These are phyloP conservation scores for Naganishia friedmannii DNA, from an alignment of 768 basidiomycete species.

Conservation along the genomic window DNA sequence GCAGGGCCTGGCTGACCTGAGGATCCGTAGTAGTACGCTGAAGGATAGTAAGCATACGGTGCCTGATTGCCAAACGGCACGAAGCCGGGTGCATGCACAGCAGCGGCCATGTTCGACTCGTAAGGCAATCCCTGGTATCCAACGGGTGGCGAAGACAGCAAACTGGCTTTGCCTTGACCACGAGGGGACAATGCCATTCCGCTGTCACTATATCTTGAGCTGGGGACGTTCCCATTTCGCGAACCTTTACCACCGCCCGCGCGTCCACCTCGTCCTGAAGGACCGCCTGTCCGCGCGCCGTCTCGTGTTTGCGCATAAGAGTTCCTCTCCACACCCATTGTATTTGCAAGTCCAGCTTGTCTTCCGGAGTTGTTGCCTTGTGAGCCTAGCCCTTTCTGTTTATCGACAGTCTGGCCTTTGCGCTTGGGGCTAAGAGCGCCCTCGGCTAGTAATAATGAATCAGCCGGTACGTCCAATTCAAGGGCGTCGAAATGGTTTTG, in stretches of 20 bases:
- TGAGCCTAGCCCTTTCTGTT: constrained; percentile 1
- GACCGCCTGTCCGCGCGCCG: neutral
- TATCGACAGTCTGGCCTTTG: neutral
- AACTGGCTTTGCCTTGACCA: neutral
- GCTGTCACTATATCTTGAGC: constrained; percentile 9
- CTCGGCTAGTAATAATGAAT: neutral
- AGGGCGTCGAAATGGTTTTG: neutral
- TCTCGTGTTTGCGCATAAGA: neutral
- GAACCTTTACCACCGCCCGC: neutral
- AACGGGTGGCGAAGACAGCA: neutral
- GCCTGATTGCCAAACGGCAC: neutral
- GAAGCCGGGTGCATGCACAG: constrained; percentile 16
- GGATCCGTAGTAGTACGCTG: constrained; percentile 16
- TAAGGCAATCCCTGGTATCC: constrained; percentile 12
- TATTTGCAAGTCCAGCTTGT: neutral
- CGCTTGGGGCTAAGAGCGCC: neutral
- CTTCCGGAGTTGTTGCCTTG: neutral
- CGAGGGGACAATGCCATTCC: constrained; percentile 7
- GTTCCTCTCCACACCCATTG: neutral
- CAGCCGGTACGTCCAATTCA: neutral
- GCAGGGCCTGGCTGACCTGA: constrained; percentile 17
- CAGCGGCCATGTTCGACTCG: constrained; percentile 19
- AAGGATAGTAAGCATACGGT: constrained; percentile 10
- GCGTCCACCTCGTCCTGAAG: constrained; percentile 4
- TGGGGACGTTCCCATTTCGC: constrained; percentile 3